These are phyloP conservation scores for grape (Vitis vinifera) DNA, from an alignment of 164 flowering plant species.

Conservation along the genomic window DNA sequence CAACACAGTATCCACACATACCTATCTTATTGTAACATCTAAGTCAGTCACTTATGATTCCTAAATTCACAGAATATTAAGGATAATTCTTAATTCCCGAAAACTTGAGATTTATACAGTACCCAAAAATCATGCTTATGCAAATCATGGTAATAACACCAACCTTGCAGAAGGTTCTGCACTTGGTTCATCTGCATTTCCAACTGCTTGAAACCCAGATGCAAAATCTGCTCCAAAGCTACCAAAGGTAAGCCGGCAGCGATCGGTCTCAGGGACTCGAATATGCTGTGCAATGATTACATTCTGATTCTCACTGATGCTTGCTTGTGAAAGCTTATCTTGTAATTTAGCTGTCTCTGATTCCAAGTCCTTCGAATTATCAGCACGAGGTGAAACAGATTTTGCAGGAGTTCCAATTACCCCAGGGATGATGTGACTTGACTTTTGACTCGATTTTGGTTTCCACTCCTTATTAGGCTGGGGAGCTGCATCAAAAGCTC, in stretches of 20 bases:
- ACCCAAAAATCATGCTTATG: too few species aligned
- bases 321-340: constrained; percentile 52
- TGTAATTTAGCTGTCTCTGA: constrained; percentile 44
- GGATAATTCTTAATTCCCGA: not conserved
- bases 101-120: not conserved
- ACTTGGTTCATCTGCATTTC: constrained; percentile 33
- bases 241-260: constrained; percentile 75
- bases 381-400: constrained; percentile 40
- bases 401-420: constrained; percentile 52
- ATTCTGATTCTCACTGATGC: constrained; percentile 58
- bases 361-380: constrained; percentile 35
- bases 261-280: constrained; percentile 80
- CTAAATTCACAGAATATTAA: not conserved
- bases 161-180: constrained; percentile 61
- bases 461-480: constrained; percentile 87
- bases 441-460: constrained; percentile 76
- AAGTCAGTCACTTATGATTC: not conserved
- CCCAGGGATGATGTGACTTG: constrained; percentile 40
- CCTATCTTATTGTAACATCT: not conserved
- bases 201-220: constrained; percentile 36
- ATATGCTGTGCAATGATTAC: constrained; percentile 90
- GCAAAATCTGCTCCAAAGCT: constrained; percentile 62
- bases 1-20: not conserved
- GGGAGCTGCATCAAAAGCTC: constrained; percentile 40
- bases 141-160: constrained; percentile 6